Evolutionary conservation across 2,329 filamentous ascomycete species (phyloP), one percentile per base, ranked within the genome.

Genomic region (Aspergillus transmontanensis): DNA sequence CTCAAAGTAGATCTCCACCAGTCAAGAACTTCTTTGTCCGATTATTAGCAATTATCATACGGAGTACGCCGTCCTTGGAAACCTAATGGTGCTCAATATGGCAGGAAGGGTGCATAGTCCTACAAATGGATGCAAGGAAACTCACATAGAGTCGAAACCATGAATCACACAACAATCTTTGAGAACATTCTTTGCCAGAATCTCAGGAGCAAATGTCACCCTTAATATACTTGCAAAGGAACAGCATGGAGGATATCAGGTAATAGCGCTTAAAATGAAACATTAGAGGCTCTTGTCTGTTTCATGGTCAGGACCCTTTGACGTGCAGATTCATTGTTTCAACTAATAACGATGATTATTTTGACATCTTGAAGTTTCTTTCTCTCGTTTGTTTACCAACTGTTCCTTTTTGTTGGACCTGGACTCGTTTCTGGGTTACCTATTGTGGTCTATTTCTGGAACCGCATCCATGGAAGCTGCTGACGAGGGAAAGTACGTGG

Each of bases 271-370:
- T 23, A 36, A 55, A 39, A 23, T 55, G 51, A 55, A 55, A 55
- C 51, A 55, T 26, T 55, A 55, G 51, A 55, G 46, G 46, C 46
- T 50, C 46, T 50, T 14, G 28, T 41, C 51, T 19, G n/a, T 55
- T 55, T 26, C 30, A 55, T 39, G 12, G 28, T 36, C n/a, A 7
- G 21, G 26, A 26, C 51, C 26, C 51, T 51, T 51, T 41, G 39
- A 41, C 28, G 11, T 10, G 48, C 11, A 30, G 46, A 30, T 30
- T 30, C 10, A 4, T 10, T 51, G 48, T 51, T 51, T 51, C 48
- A 32, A 51, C 28, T 51, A 12, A 34, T 6, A 32, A 48, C 45
- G 21, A 16, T 26, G 45, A 28, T 16, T 30, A 11, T 16, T 30
- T 9, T 50, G 26, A 30, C 46, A 30, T 12, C 4, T 6, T 30